These are phyloP conservation scores for Eustoma russellianum DNA, from an alignment of 257 asterid genomes.

Conservation along the genomic window DNA sequence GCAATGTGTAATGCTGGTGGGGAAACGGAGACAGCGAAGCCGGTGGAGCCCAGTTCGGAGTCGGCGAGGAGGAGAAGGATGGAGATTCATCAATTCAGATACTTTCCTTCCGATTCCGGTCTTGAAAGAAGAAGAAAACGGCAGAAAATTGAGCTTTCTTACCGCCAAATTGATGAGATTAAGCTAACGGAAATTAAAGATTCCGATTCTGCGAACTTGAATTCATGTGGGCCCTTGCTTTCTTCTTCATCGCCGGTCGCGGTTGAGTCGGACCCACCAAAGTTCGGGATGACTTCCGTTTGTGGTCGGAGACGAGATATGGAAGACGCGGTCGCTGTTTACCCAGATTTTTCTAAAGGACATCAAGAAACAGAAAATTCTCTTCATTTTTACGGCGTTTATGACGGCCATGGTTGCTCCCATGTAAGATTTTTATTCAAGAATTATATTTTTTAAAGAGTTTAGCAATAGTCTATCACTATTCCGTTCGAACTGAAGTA, in stretches of 20 bases:
- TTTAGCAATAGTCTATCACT: too few relatives aligned
- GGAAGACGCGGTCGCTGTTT: slow-evolving; percentile 84
- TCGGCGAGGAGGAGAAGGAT: slow-evolving; percentile 59
- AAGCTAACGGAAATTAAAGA: slow-evolving; percentile 6
- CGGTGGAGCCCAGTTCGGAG: slow-evolving; percentile 53
- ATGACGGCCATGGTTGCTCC: slow-evolving; percentile 99
- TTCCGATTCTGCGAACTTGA: slow-evolving; percentile 1
- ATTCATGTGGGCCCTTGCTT: slow-evolving; percentile 8
- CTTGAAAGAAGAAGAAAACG: slow-evolving; percentile 20
- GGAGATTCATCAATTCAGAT: slow-evolving; percentile 67
- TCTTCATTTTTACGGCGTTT: slow-evolving; percentile 70
- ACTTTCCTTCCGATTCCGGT: slow-evolving; percentile 45
- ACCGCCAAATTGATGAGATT: too few relatives aligned
- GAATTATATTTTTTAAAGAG: too few relatives aligned
- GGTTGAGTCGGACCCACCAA: slow-evolving; percentile 24
- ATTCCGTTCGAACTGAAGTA: too few relatives aligned
- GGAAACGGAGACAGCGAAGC: slow-evolving; percentile 53
- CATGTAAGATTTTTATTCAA: slow-evolving; percentile 36
- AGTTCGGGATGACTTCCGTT: slow-evolving; percentile 60
- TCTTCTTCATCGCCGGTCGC: neutral
- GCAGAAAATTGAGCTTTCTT: slow-evolving; percentile 5
- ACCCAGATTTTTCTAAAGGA: slow-evolving; percentile 29
- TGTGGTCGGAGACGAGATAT: slow-evolving; percentile 87
- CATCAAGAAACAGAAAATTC: slow-evolving; percentile 8
- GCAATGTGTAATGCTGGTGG: slow-evolving; percentile 54